Base-by-base conservation (phyloP, 768 basidiomycete genomes). In the Mycena floridula region DNA sequence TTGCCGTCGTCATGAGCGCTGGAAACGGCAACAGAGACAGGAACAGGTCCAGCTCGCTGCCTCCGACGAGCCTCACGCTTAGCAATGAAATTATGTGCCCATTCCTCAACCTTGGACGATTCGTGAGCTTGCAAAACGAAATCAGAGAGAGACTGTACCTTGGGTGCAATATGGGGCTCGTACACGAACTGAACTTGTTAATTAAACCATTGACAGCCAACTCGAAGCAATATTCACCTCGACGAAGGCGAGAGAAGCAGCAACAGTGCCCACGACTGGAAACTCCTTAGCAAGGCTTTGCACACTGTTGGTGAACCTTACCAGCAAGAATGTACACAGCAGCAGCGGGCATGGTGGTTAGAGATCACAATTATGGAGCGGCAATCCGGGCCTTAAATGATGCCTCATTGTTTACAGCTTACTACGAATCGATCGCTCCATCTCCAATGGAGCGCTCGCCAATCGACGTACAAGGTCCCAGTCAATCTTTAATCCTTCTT, bases 111-210 rank as follows among this genome's bases (percentile, higher is more conserved):
- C n/a, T n/a, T n/a, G n/a, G n/a, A n/a, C n/a, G n/a, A n/a, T n/a
- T n/a, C n/a, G n/a, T n/a, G n/a, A n/a, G n/a, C n/a, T n/a, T n/a
- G n/a, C n/a, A n/a, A n/a, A n/a, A n/a, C n/a, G n/a, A n/a, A n/a
- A n/a, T n/a, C n/a, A n/a, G n/a, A n/a, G n/a, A n/a, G n/a, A n/a
- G n/a, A n/a, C n/a, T n/a, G n/a, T n/a, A n/a, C n/a, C 23, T 53
- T 59, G 0, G 71, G 71, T 27, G 70, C 72, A 37, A 73, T 61
- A 40, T 72, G 71, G 3, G 72, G 72, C 44, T 71, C 71, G 38
- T 72, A 73, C 16, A 73, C 63, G 27, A 65, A 65, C 71, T 73
- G 43, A 1, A 20, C 16, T 4, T 2, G 22, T 27, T 22, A 27
- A 41, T 40, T 13, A 23, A 38, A 18, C 13, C 8, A 40, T 35